A percentile compares a stretch with the other conserved stretches of the same genome.
Conservation (phyloP, 2,329 filamentous ascomycete species). For the Ambrosiella cleistominuta region DNA sequence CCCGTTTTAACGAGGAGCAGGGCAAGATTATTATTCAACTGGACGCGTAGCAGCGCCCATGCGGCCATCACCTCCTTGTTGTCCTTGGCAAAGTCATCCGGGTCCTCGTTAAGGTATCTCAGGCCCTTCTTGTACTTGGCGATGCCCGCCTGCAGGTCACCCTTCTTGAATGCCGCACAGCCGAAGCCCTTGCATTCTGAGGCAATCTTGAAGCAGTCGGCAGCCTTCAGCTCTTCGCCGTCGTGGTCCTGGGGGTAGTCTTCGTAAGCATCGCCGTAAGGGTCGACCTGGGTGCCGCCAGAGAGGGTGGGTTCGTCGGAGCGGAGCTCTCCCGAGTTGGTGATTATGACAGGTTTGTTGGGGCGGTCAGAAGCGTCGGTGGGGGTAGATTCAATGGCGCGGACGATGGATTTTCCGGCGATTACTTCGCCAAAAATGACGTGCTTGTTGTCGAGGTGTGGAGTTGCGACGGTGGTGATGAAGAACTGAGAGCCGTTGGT, state of each 20-base stretch:
- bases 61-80: conserved; percentile 47
- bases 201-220: conserved; percentile 58
- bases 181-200: conserved; percentile 77
- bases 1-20: conserved; percentile 69
- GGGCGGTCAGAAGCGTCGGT: conserved; percentile 68
- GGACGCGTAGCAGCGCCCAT: conserved; percentile 61
- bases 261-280: conserved; percentile 79
- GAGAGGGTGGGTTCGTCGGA: conserved; percentile 50
- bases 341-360: conserved; percentile 50
- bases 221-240: conserved; percentile 31
- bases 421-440: conserved; percentile 94
- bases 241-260: conserved; percentile 81
- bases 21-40: conserved; percentile 74
- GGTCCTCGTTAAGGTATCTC: conserved; percentile 75
- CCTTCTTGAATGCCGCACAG: conserved; percentile 77
- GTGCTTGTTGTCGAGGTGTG: conserved; percentile 89
- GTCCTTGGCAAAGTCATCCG: conserved; percentile 49
- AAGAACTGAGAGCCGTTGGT: conserved; percentile 99
- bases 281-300: conserved; percentile 53
- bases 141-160: conserved; percentile 51
- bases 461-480: conserved; percentile 86
- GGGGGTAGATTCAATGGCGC: conserved; percentile 71
- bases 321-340: conserved; percentile 70
- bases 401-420: conserved; percentile 76
- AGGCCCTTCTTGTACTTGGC: conserved; percentile 91